Percentiles rank a stretch among this genome's conserved stretches.
Conservation (phyloP, 768 basidiomycete species). For the Podaxis carcinomalis region DNA sequence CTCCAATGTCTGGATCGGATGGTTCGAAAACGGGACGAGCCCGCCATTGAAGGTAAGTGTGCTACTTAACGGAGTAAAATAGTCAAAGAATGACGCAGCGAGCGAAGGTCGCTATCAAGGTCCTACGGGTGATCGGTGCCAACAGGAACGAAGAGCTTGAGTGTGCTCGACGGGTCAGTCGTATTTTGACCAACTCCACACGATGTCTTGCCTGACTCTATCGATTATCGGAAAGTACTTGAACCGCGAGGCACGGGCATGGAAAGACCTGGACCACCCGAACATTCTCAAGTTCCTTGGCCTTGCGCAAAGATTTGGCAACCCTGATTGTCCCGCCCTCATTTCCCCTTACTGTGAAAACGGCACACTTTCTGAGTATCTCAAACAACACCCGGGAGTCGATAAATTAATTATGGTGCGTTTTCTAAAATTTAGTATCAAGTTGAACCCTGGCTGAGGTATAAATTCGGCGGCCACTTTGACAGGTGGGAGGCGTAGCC, state of each 20-base stretch:
- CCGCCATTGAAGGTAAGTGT: background rate
- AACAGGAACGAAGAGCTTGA: background rate
- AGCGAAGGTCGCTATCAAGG: background rate
- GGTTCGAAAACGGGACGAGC: background rate
- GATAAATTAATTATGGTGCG: background rate
- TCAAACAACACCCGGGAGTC: background rate
- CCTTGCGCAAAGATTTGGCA: background rate
- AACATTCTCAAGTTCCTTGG: background rate
- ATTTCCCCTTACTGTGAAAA: background rate
- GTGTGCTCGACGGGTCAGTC: background rate
- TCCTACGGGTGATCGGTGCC: background rate
- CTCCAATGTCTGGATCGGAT: background rate
- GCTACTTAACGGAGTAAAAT: background rate
- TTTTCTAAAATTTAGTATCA: background rate
- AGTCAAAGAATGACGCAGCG: background rate
- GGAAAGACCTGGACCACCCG: background rate
- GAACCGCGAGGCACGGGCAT: background rate
- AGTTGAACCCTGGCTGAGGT: too few species aligned
- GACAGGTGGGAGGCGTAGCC: slow-evolving; percentile 61
- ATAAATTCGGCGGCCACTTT: background rate
- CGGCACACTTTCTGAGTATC: background rate
- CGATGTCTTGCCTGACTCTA: background rate
- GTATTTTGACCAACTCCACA: background rate
- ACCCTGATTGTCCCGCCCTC: background rate
- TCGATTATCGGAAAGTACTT: background rate